Percentiles rank a stretch among this genome's conserved stretches.
These are phyloP conservation scores for Iodosphaeria phyllophila DNA, from an alignment of 2,329 filamentous ascomycete species.

Conservation along the genomic window DNA sequence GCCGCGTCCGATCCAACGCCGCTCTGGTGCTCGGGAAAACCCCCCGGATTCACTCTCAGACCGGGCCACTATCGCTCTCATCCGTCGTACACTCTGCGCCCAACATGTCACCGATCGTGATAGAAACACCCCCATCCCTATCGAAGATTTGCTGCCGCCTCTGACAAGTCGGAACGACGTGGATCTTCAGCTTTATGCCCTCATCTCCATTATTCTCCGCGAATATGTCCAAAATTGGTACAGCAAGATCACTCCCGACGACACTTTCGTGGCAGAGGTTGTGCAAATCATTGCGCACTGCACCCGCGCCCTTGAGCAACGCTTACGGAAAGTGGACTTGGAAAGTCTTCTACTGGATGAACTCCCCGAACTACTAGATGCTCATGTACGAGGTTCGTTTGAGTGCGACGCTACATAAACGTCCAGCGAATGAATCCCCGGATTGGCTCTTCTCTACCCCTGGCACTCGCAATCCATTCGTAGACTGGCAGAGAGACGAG, in stretches of 20 bases:
- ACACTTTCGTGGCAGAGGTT: constrained; percentile 71
- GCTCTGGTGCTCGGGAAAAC: no score
- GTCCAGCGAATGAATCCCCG: background rate
- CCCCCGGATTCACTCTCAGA: constrained; percentile 51
- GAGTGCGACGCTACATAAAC: background rate
- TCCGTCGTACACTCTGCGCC: constrained; percentile 71
- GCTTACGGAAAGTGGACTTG: constrained; percentile 64
- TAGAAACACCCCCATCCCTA: constrained; percentile 31
- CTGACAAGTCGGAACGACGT: constrained; percentile 89
- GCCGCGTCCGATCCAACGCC: no score
- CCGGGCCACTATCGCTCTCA: constrained; percentile 59
- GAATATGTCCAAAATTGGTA: constrained; percentile 94
- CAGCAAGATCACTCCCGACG: constrained; percentile 75
- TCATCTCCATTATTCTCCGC: constrained; percentile 74
- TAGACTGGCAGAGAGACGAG: no score
- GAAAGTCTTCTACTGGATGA: constrained; percentile 75
- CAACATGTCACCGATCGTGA: constrained; percentile 43
- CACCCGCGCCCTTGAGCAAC: constrained; percentile 71
- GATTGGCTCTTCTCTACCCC: constrained; percentile 2
- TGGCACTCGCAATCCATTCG: no score
- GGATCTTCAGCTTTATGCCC: constrained; percentile 80
- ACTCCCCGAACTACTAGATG: constrained; percentile 62
- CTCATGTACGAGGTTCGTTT: constrained; percentile 55
- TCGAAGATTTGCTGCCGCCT: constrained; percentile 72
- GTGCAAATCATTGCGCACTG: constrained; percentile 85